Base-by-base conservation (phyloP, 148 eudicot genomes). In the Pouteria glomerata region DNA sequence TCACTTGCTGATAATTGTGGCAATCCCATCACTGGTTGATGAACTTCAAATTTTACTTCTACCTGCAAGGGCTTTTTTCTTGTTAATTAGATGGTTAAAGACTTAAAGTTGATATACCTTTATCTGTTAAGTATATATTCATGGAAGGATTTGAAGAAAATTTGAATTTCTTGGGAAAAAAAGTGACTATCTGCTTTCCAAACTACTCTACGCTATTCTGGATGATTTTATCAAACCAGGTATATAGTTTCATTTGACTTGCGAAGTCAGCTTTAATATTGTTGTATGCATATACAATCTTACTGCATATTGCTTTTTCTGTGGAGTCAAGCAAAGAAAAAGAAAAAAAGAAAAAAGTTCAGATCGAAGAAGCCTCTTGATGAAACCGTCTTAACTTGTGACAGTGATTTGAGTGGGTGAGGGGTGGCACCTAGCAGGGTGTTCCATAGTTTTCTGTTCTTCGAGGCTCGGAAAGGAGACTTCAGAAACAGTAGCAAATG, bases 11-110 rank as follows among this genome's bases (percentile, higher is more conserved):
- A 65, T 53, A 69, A 39, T 61, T 63, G 78, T 44, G 33, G 69
- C 55, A 69, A n/a, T 30, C 74, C 78, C 78, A 76, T 76, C 50
- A 29, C 55, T 61, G 35, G 35, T 47, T 23, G 30, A 27, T 75
- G 37, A 26, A 55, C 35, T 48, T 19, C n/a, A 33, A 34, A 48
- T 16, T 27, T 57, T 18, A 33, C 6, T n/a, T 68, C 41, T 26
- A 51, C 53, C 78, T 75, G 78, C 68, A 75, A 67, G n/a, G 60
- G 12, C 6, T 18, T 30, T 41, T 57, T 26, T 0, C 0, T 7
- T 18, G n/a, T 41, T 57, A 0, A n/a, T 62, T 11, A 23, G 66
- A 66, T 59, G 34, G 48, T 56, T 56, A 47, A 11, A n/a, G n/a
- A n/a, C n/a, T n/a, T n/a, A n/a, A 59, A 39, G 39, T 42, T 64